These are phyloP conservation scores for Fragaria nilgerrensis DNA, from an alignment of 306 rosid species.

Conservation along the genomic window DNA sequence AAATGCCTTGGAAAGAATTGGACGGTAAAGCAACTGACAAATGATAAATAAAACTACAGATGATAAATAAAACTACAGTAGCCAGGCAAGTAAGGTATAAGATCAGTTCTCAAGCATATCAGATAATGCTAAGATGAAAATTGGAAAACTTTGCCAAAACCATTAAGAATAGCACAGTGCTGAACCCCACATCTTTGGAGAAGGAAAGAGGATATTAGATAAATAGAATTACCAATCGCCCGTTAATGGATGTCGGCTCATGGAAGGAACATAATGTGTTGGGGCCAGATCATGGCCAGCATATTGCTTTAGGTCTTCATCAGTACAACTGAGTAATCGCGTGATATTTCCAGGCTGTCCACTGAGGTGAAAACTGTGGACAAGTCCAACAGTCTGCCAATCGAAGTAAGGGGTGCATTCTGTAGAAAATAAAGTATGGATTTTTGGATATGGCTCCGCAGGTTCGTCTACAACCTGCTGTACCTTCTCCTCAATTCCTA, in stretches of 20 bases:
- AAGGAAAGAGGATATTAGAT: constrained; percentile 17
- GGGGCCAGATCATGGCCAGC: constrained; percentile 87
- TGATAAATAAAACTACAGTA: background rate
- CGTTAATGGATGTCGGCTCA: constrained; percentile 91
- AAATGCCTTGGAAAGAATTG: background rate
- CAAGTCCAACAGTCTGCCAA: constrained; percentile 97
- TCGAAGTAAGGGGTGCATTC: constrained; percentile 89
- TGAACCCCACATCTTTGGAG: background rate
- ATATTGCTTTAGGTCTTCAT: constrained; percentile 65
- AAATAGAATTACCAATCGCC: constrained; percentile 79
- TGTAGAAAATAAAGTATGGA: constrained; percentile 86
- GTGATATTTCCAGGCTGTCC: constrained; percentile 98
- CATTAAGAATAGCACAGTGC: background rate
- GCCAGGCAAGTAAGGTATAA: background rate
- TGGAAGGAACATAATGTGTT: constrained; percentile 95
- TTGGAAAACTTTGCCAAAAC: background rate
- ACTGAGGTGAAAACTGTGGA: constrained; percentile 80
- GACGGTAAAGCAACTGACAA: background rate
- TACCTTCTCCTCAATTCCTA: constrained; percentile 47
- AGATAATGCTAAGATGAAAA: background rate
- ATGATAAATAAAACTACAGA: background rate
- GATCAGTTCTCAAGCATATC: background rate
- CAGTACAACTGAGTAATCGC: constrained; percentile 91
- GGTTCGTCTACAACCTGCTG: constrained; percentile 37
- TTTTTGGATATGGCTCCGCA: constrained; percentile 58